Conservation (phyloP, 441 rosid species). For the Populus hybrid region DNA sequence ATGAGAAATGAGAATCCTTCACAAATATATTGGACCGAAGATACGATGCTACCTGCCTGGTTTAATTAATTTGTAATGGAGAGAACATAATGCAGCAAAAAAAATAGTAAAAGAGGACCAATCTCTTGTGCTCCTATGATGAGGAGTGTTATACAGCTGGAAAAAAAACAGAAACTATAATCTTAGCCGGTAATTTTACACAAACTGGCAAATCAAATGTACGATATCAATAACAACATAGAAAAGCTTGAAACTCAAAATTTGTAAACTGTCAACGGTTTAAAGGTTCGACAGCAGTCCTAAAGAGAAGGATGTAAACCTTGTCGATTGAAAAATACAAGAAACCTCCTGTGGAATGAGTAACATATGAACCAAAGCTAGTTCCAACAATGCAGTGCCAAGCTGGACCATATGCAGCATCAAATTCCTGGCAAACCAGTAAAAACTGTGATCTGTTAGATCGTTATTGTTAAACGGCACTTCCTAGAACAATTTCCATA, state of each 20-base stretch:
- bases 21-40: not conserved
- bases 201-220: conserved; percentile 9
- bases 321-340: conserved; percentile 91
- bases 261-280: conserved; percentile 38
- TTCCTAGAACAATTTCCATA: not conserved
- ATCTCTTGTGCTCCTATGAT: conserved; percentile 12
- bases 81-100: not conserved
- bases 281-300: conserved; percentile 91
- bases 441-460: not conserved
- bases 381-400: conserved; percentile 99
- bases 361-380: conserved; percentile 95
- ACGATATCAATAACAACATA: conserved; percentile 8
- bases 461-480: not conserved
- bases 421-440: conserved; percentile 68
- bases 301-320: conserved; percentile 87
- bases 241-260: conserved; percentile 6
- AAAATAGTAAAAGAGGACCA: not conserved
- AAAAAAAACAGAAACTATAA: not conserved
- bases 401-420: conserved; percentile 85
- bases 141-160: conserved; percentile 7
- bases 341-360: conserved; percentile 93
- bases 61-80: not conserved
- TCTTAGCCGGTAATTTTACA: conserved; percentile 21
- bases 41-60: not conserved
- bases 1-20: not conserved